Evolutionary conservation across 345 rosid genomes (phyloP), one percentile per base, ranked within the genome.

Genomic region (Syzygium aromaticum): DNA sequence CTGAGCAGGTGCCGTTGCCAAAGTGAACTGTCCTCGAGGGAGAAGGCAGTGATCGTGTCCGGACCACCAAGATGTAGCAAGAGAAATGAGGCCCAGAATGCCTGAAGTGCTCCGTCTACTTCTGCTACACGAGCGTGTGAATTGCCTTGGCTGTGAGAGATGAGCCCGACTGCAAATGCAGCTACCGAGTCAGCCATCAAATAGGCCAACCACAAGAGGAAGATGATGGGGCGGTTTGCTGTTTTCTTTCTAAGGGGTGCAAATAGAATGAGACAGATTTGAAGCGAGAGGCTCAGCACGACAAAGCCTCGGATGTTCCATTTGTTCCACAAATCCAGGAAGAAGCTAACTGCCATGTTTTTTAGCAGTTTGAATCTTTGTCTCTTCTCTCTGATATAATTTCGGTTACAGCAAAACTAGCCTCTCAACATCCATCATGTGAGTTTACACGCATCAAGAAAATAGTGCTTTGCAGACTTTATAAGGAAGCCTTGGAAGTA

Each of bases 181-280:
- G 23, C 23, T 30, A 67, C 46, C 1, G 0, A 67, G 3, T 67
- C 23, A 8, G 7, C 78, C 78, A 67, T 67, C 23, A 67, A 67
- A 67, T 67, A 67, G 23, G 46, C 78, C 11, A 30, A 67, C 78
- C 78, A 67, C 0, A 67, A 30, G 43, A 8, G 78, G 23, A 30
- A 67, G 0, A 67, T 4, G 5, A 67, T 8, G 46, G 1, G 3
- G 12, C 0, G 0, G 0, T 2, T 0, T 0, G 3, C 0, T 30
- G 11, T 67, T 67, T 4, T 67, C 78, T 67, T 67, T 67, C 23
- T 30, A 67, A 67, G 7, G 1, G 78, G 46, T 30, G 78, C 78
- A 67, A 67, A 33, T 30, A 67, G 0, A 30, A 30, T 67, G 46
- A 67, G 43, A 16, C 0, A 0, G 12, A 30, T 12, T 0, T 67